A percentile compares a stretch with the other conserved stretches of the same genome.
Evolutionary conservation across 164 flowering plant genomes (phyloP).

Genomic region (Macadamia tetraphylla): DNA sequence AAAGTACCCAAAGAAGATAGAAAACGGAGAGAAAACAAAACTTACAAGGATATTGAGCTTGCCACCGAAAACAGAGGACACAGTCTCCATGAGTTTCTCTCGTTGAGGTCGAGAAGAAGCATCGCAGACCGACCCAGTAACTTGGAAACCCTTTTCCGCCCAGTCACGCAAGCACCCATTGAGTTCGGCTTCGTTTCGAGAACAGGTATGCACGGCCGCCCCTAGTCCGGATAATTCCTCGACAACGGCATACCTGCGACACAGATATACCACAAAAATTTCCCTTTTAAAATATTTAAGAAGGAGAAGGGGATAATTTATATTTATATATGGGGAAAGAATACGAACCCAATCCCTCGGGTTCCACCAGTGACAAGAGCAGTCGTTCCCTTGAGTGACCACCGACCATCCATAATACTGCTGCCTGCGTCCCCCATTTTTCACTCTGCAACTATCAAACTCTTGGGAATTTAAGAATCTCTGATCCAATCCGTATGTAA

Average conservation of each 20-base stretch:
- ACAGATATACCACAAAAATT: too few species aligned
- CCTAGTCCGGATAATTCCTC: slow-evolving; percentile 43
- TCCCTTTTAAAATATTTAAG: too few species aligned
- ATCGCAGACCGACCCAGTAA: slow-evolving; percentile 39
- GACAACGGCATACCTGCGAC: slow-evolving; percentile 33
- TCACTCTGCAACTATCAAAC: neutral
- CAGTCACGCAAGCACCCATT: slow-evolving; percentile 29
- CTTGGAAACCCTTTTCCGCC: slow-evolving; percentile 30
- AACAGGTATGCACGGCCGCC: slow-evolving; percentile 36
- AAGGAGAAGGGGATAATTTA: neutral
- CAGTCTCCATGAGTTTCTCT: slow-evolving; percentile 35
- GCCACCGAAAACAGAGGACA: slow-evolving; percentile 37
- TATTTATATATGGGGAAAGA: neutral
- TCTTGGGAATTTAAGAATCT: too few species aligned
- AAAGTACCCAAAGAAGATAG: too few species aligned
- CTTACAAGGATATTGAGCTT: slow-evolving; percentile 48
- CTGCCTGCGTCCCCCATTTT: too few species aligned
- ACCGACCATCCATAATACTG: slow-evolving; percentile 10
- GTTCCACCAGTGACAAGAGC: slow-evolving; percentile 33
- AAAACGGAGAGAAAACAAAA: too few species aligned
- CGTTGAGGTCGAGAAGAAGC: slow-evolving; percentile 20
- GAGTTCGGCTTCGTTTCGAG: slow-evolving; percentile 30
- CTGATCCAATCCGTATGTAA: too few species aligned
- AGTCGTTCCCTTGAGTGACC: slow-evolving; percentile 25
- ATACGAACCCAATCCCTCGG: slow-evolving; percentile 20